Evolutionary conservation across 768 basidiomycete species (phyloP), one percentile per base, ranked within the genome.

Genomic region (Lactarius sanguifluus): DNA sequence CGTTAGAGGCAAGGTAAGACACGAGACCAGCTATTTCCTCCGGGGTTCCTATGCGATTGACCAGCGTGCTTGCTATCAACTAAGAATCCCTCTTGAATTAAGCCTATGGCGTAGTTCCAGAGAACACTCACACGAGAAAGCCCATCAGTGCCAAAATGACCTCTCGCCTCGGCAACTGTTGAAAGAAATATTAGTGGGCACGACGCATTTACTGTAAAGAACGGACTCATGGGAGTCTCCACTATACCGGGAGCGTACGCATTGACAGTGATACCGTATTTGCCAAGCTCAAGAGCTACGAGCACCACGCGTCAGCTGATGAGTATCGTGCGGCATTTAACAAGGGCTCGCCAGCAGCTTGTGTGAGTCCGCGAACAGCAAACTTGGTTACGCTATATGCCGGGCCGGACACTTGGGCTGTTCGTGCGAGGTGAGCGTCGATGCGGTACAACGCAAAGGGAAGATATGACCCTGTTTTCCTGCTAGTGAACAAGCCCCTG

Each of bases 361-460:
- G 72, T 5, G 73, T 73, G 32, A 73, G 41, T 18, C 69, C 72
- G 5, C 70, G 59, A 50, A 73, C 55, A 18, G 72, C 73, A 57
- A 73, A 73, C 57, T 73, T 73, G 55, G 55, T 63, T 28, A 71
- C 61, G 13, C 52, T 56, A 56, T 73, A 73, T 5, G 57, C n/a
- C 15, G 59, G 0, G 23, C 40, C 32, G 38, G 30, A 18, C 20
- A n/a, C 32, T 6, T 20, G 13, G 25, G 59, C 67, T 70, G 7
- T 23, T 32, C 54, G 9, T 18, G 45, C 2, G 16, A 30, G 18
- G 25, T 47, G 40, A 63, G 20, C 40, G 5, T 30, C 30, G 7
- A 12, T 40, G 23, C 6, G 8, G 1, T 20, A 36, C 8, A 63
- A 10, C 0, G 13, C 8, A n/a, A 55, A 57, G 16, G 47, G 2